Conservation (phyloP, 768 basidiomycete species). For the Lentinula sp. region DNA sequence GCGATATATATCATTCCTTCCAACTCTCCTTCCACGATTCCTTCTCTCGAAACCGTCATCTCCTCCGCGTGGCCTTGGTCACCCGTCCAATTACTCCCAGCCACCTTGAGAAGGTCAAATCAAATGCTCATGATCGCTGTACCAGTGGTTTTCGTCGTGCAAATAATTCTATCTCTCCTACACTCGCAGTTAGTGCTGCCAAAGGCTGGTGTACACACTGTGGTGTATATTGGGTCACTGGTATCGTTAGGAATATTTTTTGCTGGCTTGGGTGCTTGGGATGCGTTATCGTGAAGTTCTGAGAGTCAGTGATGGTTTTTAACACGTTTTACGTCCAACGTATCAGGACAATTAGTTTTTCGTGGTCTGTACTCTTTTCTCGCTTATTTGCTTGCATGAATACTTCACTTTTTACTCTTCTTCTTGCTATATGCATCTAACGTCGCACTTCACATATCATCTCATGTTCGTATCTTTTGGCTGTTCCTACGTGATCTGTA, state of each 20-base stretch:
- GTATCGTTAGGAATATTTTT: constrained; percentile 67
- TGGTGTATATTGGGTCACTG: constrained; percentile 64
- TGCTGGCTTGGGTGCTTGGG: constrained; percentile 69
- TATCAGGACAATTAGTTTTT: neutral
- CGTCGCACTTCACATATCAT: neutral
- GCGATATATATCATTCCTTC: neutral
- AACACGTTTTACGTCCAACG: too few relatives aligned
- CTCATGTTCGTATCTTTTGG: neutral
- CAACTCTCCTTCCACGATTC: neutral
- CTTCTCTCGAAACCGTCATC: neutral
- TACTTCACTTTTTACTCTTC: too few relatives aligned
- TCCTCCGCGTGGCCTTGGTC: constrained; percentile 2
- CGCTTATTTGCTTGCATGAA: too few relatives aligned
- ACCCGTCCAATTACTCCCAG: neutral
- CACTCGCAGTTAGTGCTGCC: constrained; percentile 67
- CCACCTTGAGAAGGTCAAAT: constrained; percentile 18
- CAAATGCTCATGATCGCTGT: constrained; percentile 14
- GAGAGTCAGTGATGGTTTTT: neutral
- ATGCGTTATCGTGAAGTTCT: constrained; percentile 41
- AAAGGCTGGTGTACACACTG: constrained; percentile 67
- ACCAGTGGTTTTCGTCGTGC: constrained; percentile 38
- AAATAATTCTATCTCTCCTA: constrained; percentile 51
- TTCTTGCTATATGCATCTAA: neutral
- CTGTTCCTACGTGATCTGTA: neutral
- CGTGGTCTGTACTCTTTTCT: neutral